Conservation (phyloP, 164 flowering plant genomes). For the Chimonanthus praecox region DNA sequence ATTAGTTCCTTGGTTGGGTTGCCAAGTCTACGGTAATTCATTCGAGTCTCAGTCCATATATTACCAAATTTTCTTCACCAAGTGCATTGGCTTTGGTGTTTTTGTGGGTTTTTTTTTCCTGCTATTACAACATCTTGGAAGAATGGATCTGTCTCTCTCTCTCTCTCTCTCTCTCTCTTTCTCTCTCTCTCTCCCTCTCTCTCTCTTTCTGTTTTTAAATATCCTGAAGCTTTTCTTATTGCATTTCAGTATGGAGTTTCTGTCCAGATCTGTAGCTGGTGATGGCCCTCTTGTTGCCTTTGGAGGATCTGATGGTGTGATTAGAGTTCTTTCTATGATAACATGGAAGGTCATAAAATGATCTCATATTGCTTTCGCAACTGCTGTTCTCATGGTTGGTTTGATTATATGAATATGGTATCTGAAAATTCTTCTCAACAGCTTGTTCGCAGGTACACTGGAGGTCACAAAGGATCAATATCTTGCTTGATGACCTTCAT, state of each 20-base stretch:
- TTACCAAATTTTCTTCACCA: background rate
- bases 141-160: no score
- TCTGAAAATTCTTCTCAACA: constrained; percentile 23
- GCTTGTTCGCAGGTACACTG: constrained; percentile 96
- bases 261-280: constrained; percentile 70
- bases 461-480: constrained; percentile 96
- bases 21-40: no score
- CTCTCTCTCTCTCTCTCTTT: no score
- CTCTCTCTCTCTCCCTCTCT: no score
- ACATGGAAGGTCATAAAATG: constrained; percentile 80
- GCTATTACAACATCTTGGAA: background rate
- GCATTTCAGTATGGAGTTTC: constrained; percentile 86
- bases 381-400: constrained; percentile 1
- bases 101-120: background rate
- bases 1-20: no score
- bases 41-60: background rate
- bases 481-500: constrained; percentile 91
- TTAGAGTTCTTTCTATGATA: constrained; percentile 97
- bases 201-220: background rate
- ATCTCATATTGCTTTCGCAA: constrained; percentile 10
- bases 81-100: background rate
- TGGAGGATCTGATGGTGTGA: constrained; percentile 97
- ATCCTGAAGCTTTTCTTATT: constrained; percentile 1
- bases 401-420: background rate
- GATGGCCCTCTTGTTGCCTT: constrained; percentile 98